Base-by-base conservation (phyloP, 2,329 filamentous ascomycete genomes). In the Sordariomycetes sp. region DNA sequence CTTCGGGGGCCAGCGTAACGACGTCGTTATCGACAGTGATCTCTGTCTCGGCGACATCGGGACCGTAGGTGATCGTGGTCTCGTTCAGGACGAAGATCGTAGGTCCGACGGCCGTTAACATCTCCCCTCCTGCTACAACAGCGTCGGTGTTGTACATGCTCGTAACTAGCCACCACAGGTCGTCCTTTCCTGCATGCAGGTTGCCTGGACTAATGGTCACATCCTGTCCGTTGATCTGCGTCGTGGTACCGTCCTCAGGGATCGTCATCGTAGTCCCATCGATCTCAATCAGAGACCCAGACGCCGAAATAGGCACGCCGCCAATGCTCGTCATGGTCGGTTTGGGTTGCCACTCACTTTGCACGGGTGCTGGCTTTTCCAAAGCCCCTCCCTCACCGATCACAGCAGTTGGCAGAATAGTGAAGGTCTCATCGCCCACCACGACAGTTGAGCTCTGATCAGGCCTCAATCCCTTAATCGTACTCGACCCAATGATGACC, bases 21-120 rank as follows among this genome's bases (percentile, higher is more conserved):
- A 63, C 66, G 26, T 72, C 68, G 12, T 67, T 69, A 37, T 64
- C 61, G 18, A 79, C 46, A 3, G 64, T 53, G 11, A 57, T 53
- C 0, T 59, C 58, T 1, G 51, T 47, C 2, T 45, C 48, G 4
- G 56, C 40, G 4, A 52, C 48, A 19, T 42, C 46, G 1, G 54
- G 47, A 2, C 62, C 61, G 40, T 72, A 72, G 2, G 62, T 68
- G 33, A 70, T 50, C 6, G 63, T 68, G 4, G 54, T 60, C 5
- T 57, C 59, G 32, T 56, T 53, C 16, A 68, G 46, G 11, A 68
- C 52, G 7, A 63, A 53, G 12, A 61, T 46, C 10, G 57, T 59
- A 11, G 47, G 44, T 12, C 66, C 66, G 18, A 62, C 51, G 9
- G 54, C 62, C 2, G 64, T 69, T 19, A 68, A 48, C 38, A 68